phyloP scores from a whole-genome alignment of 805 yeast genomes.

The Kazachstania africana region DNA sequence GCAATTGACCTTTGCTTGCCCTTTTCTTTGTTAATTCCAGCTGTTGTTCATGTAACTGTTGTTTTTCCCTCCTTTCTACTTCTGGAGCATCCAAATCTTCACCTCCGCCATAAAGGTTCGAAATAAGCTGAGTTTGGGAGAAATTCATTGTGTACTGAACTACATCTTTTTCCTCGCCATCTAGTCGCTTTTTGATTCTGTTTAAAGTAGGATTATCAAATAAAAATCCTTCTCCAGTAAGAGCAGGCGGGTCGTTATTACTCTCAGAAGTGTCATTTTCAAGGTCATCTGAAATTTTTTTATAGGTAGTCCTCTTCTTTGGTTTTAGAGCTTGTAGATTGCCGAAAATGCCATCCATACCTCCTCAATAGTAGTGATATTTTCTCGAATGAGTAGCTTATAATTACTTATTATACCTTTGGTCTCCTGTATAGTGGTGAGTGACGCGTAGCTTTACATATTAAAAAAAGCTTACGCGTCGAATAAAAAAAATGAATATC shows the following conservation, averaged over 20 bases:
- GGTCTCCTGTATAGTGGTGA: neutral
- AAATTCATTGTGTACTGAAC: neutral
- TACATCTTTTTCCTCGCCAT: conserved; percentile 2
- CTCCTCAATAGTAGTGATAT: too few relatives aligned
- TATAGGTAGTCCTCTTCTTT: conserved; percentile 16
- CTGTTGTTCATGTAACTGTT: neutral
- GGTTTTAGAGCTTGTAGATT: conserved; percentile 6
- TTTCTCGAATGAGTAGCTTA: too few relatives aligned
- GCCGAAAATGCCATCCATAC: conserved; percentile 21
- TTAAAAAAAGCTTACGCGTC: too few relatives aligned
- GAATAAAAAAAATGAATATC: too few relatives aligned
- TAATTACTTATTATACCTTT: neutral
- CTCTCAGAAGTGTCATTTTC: neutral
- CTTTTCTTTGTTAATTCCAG: neutral
- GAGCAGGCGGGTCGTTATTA: conserved; percentile 4
- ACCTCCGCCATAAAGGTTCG: conserved; percentile 18
- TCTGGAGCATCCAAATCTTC: conserved; percentile 7
- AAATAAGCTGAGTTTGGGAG: conserved; percentile 7
- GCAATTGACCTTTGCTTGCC: neutral
- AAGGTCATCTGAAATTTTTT: conserved; percentile 8
- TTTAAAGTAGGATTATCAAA: conserved; percentile 13
- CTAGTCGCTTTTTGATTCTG: conserved; percentile 16
- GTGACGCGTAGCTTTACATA: too few relatives aligned
- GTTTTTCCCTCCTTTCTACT: neutral
- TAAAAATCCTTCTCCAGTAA: conserved; percentile 15